Evolutionary conservation across 2,329 filamentous ascomycete genomes (phyloP).

Genomic region (Microdochium trichocladiopsis): DNA sequence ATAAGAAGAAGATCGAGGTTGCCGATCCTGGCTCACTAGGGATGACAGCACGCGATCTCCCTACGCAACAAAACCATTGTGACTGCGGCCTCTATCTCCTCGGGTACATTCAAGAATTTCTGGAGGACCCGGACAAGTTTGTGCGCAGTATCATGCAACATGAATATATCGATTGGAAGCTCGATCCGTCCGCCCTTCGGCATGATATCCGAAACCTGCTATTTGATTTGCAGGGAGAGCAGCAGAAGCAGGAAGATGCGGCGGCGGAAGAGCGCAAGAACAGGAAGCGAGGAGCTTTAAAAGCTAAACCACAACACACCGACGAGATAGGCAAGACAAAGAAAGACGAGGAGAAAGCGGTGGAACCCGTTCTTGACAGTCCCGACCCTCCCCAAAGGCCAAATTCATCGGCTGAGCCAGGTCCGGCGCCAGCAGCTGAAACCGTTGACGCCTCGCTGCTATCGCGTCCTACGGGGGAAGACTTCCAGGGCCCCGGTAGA

Average conservation of each 20-base stretch:
- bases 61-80: conserved; percentile 73
- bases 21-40: conserved; percentile 24
- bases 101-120: conserved; percentile 77
- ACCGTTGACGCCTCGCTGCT: no score
- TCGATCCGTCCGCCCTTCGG: conserved; percentile 56
- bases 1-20: conserved; percentile 40
- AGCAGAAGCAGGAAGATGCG: conserved; percentile 34
- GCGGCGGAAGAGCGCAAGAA: conserved; percentile 22
- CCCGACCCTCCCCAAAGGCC: no score
- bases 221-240: conserved; percentile 52
- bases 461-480: no score
- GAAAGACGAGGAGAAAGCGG: neutral
- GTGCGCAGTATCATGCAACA: conserved; percentile 57
- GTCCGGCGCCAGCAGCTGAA: no score
- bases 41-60: conserved; percentile 69
- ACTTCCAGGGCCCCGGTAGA: no score
- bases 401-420: no score
- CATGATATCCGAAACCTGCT: conserved; percentile 59
- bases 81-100: conserved; percentile 88
- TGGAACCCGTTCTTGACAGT: no score
- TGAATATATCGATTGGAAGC: conserved; percentile 41
- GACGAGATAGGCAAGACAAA: neutral
- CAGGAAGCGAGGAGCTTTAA: conserved; percentile 14
- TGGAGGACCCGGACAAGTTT: conserved; percentile 66
- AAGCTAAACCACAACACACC: conserved; percentile 2